These are phyloP conservation scores for Solanum aculeatissimum DNA, from an alignment of 305 asterid species.

Conservation along the genomic window DNA sequence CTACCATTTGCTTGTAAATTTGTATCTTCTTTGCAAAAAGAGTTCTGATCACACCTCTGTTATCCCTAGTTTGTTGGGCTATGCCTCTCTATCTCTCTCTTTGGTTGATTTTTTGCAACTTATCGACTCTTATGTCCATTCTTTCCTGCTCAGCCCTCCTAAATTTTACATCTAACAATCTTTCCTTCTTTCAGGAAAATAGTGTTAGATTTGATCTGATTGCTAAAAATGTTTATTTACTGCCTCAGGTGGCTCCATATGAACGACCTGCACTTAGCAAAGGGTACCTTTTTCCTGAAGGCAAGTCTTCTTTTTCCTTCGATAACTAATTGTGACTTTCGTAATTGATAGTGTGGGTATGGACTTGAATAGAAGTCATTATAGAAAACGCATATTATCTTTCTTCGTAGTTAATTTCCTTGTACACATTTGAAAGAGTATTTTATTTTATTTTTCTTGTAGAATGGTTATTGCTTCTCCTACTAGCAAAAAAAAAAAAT, in stretches of 20 bases:
- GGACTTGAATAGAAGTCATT: background rate
- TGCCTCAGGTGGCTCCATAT: conserved; percentile 92
- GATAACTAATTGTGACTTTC: background rate
- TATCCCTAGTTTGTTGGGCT: background rate
- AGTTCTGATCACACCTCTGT: background rate
- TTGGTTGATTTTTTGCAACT: background rate
- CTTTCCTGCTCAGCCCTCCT: background rate
- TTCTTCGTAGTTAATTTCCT: background rate
- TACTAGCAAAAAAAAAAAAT: background rate
- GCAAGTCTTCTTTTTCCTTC: conserved; percentile 27
- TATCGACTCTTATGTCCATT: background rate
- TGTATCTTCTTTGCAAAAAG: background rate
- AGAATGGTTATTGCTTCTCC: background rate
- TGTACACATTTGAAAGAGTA: background rate
- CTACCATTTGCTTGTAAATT: background rate
- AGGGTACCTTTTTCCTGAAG: conserved; percentile 88
- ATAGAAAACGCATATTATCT: background rate
- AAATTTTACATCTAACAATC: background rate
- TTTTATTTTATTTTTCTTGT: background rate
- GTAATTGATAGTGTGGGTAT: background rate
- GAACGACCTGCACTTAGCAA: conserved; percentile 98
- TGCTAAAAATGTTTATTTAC: background rate
- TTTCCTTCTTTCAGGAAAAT: background rate
- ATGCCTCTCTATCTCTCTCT: background rate
- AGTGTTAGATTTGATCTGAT: background rate